These are phyloP conservation scores for Craspedostauros australis DNA, from an alignment of 108 stramenopile genomes.

Conservation along the genomic window DNA sequence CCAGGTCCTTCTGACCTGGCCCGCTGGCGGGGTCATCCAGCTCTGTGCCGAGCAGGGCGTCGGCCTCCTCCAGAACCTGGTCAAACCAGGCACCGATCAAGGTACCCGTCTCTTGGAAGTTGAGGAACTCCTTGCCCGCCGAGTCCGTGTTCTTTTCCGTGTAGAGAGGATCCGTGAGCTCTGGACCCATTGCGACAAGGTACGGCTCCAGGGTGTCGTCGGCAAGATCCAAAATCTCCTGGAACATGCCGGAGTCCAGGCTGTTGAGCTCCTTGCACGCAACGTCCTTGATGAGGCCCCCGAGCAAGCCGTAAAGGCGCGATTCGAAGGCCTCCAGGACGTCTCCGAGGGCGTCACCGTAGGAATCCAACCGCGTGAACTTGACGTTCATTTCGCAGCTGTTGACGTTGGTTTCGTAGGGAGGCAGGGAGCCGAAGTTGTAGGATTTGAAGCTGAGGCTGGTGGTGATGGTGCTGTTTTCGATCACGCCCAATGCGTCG, in stretches of 20 bases:
- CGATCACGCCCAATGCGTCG: too few relatives aligned
- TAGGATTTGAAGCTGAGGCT: slow-evolving; percentile 27
- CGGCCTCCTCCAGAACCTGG: slow-evolving; percentile 10
- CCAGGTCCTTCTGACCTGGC: slow-evolving; percentile 8
- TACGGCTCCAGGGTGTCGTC: slow-evolving; percentile 21
- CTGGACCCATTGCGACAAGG: slow-evolving; percentile 4
- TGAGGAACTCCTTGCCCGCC: not conserved
- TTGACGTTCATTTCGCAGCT: slow-evolving; percentile 32
- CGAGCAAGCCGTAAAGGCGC: slow-evolving; percentile 30
- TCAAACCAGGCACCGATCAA: slow-evolving; percentile 5
- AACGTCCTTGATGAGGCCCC: slow-evolving; percentile 28
- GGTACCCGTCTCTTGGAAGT: slow-evolving; percentile 17
- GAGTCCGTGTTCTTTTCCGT: slow-evolving; percentile 13
- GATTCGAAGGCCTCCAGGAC: slow-evolving; percentile 48
- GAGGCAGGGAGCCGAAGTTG: slow-evolving; percentile 35
- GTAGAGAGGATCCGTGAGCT: slow-evolving; percentile 12
- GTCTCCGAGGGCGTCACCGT: slow-evolving; percentile 38
- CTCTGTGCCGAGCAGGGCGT: slow-evolving; percentile 6
- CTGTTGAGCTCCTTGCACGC: slow-evolving; percentile 43
- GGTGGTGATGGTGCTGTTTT: too few relatives aligned
- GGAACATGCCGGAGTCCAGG: slow-evolving; percentile 20
- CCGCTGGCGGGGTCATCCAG: slow-evolving; percentile 1
- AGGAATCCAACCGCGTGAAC: slow-evolving; percentile 48
- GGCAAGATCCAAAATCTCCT: slow-evolving; percentile 16
- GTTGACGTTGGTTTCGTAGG: slow-evolving; percentile 22